phyloP scores from a whole-genome alignment of 257 asterid genomes.

The Vinca minor region DNA sequence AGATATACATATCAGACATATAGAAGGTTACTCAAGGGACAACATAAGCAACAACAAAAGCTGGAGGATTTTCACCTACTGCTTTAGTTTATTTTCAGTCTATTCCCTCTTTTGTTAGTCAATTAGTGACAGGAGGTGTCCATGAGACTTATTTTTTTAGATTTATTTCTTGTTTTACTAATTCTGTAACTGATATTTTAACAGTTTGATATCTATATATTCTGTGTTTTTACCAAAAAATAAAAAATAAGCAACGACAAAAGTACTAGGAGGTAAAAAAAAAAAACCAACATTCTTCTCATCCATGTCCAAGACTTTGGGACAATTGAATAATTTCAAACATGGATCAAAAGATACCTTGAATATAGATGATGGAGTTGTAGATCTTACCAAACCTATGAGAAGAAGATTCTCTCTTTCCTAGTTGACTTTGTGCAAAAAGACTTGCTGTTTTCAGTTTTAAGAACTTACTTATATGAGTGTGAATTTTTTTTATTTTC shows the following conservation, averaged over 20 bases:
- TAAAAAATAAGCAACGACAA: no score
- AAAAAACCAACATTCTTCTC: slow-evolving; percentile 66
- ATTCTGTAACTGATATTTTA: no score
- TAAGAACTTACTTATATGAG: neutral
- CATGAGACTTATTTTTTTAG: no score
- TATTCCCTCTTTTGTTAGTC: no score
- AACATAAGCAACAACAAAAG: no score
- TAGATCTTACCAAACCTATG: slow-evolving; percentile 73
- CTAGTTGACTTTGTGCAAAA: slow-evolving; percentile 34
- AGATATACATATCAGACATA: slow-evolving; percentile 62
- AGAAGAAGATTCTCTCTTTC: slow-evolving; percentile 92
- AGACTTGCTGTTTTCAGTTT: slow-evolving; percentile 13
- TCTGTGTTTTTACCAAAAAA: no score
- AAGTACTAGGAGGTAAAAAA: slow-evolving; percentile 16
- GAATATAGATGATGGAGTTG: slow-evolving; percentile 44
- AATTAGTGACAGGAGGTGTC: no score
- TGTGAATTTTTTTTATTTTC: neutral
- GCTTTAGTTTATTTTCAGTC: no score
- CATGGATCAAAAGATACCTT: slow-evolving; percentile 84
- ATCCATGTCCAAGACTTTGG: slow-evolving; percentile 65
- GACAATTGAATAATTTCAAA: slow-evolving; percentile 75
- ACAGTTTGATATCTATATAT: no score
- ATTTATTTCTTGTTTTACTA: no score
- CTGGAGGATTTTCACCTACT: no score
- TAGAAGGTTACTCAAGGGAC: slow-evolving; percentile 33